Base-by-base conservation (phyloP, 495 filamentous ascomycete species). In the Usnea hakonensis region DNA sequence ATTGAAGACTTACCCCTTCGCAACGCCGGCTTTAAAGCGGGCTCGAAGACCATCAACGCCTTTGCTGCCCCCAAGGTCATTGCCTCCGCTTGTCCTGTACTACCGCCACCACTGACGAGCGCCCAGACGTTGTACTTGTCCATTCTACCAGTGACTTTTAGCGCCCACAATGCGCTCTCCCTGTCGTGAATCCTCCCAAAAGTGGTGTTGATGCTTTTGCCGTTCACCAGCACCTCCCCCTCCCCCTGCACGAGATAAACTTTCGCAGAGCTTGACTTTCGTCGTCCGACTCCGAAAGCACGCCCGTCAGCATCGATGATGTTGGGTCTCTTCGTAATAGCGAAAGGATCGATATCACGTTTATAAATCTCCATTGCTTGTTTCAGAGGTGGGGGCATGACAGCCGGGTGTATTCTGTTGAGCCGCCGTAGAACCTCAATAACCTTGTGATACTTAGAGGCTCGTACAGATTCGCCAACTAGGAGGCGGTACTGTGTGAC, bases 121-220 rank as follows among this genome's bases (percentile, higher is more conserved):
- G 85, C 90, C 87, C 88, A 99, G 16, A 96, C 89, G 71, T 99
- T 99, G 77, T 99, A 99, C 74, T 95, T 97, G 74, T 95, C 91
- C 61, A 95, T 71, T 58, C 94, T 79, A n/a, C 85, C 77, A 37
- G 91, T 93, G 53, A 83, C 82, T 64, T 90, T 87, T 68, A 97
- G 73, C 6, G 95, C 84, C 93, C 93, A 97, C 11, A 95, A 76
- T 1, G 89, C 94, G 68, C 90, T 97, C 76, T 97, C 95, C 30
- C 94, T 85, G 71, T 99, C 94, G 74, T 97, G 92, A 48, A 97
- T 74, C 32, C 94, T 82, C 35, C 85, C 87, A 72, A 99, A 99
- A 33, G 82, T 83, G 26, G 90, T 82, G 28, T 82, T 79, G 54
- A 99, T 74, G 16, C 78, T 83, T 77, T 90, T 92, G 28, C 91